phyloP scores from a whole-genome alignment of 306 rosid genomes.

The Lupinus albus region DNA sequence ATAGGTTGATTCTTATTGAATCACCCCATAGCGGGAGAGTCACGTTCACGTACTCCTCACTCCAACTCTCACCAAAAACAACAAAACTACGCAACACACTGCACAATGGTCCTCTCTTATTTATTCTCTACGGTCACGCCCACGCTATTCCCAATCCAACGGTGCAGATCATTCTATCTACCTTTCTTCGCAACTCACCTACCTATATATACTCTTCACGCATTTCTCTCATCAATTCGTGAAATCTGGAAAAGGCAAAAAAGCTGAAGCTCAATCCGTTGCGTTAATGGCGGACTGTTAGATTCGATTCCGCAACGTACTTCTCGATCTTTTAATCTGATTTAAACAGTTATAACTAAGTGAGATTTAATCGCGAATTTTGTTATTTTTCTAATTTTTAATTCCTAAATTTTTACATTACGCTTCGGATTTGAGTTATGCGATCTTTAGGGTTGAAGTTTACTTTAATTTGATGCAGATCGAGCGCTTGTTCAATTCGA shows the following conservation, averaged over 20 bases:
- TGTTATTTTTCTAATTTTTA: background rate
- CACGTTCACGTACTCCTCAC: conserved; percentile 28
- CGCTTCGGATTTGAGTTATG: background rate
- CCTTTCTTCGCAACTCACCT: conserved; percentile 13
- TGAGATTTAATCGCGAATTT: conserved; percentile 12
- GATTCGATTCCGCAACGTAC: conserved; percentile 21
- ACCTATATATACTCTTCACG: conserved; percentile 32
- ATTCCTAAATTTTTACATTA: background rate
- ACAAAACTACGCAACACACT: background rate
- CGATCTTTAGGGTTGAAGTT: conserved; percentile 3
- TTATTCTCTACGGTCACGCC: background rate
- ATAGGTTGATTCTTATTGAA: too few relatives aligned
- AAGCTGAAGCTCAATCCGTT: conserved; percentile 25
- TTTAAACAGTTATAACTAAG: conserved; percentile 21
- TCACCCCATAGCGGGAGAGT: background rate
- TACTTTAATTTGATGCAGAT: conserved; percentile 41
- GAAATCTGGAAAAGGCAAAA: conserved; percentile 34
- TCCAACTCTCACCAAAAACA: background rate
- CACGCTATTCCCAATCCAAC: background rate
- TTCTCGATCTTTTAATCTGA: conserved; percentile 25
- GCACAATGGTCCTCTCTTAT: background rate
- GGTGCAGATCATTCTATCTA: conserved; percentile 13
- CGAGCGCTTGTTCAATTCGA: conserved; percentile 30
- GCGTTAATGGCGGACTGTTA: conserved; percentile 40
- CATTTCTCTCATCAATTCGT: background rate